Evolutionary conservation across 2,329 filamentous ascomycete genomes (phyloP).

Genomic region (Colletotrichum musae): DNA sequence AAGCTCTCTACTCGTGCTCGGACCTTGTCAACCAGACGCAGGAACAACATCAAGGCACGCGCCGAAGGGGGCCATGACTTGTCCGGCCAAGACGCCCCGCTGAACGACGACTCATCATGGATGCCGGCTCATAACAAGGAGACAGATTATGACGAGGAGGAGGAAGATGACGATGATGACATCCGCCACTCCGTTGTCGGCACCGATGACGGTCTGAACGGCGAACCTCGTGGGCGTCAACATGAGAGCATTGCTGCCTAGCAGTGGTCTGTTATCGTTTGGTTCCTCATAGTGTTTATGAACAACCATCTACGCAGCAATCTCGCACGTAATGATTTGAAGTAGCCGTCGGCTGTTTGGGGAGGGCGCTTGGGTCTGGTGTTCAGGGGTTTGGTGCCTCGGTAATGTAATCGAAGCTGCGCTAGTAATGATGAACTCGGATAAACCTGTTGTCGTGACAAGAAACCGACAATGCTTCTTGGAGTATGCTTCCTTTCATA

Average conservation of each 20-base stretch:
- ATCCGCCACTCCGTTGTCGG: slow-evolving; percentile 65
- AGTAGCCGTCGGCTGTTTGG: slow-evolving; percentile 1
- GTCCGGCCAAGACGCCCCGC: slow-evolving; percentile 83
- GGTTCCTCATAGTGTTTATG: background rate
- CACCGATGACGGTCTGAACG: slow-evolving; percentile 67
- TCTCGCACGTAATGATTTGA: slow-evolving; percentile 12
- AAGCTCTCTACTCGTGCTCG: slow-evolving; percentile 90
- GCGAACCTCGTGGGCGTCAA: slow-evolving; percentile 69
- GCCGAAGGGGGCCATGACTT: slow-evolving; percentile 82
- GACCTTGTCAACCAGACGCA: slow-evolving; percentile 87
- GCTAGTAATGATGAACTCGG: slow-evolving; percentile 12
- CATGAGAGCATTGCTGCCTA: slow-evolving; percentile 66
- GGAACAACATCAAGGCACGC: slow-evolving; percentile 77
- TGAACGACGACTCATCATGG: slow-evolving; percentile 88
- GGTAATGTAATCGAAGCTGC: slow-evolving; percentile 29
- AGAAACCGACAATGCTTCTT: background rate
- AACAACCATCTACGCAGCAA: background rate
- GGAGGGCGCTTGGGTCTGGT: slow-evolving; percentile 26
- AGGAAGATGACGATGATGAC: slow-evolving; percentile 75
- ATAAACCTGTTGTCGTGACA: background rate
- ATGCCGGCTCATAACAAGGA: slow-evolving; percentile 78
- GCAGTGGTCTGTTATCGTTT: slow-evolving; percentile 22
- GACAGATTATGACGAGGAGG: slow-evolving; percentile 72
- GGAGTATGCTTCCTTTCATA: too few relatives aligned
- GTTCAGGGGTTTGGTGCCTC: slow-evolving; percentile 24